Evolutionary conservation across 2,329 filamentous ascomycete genomes (phyloP).

Genomic region (Fusarium domesticum): DNA sequence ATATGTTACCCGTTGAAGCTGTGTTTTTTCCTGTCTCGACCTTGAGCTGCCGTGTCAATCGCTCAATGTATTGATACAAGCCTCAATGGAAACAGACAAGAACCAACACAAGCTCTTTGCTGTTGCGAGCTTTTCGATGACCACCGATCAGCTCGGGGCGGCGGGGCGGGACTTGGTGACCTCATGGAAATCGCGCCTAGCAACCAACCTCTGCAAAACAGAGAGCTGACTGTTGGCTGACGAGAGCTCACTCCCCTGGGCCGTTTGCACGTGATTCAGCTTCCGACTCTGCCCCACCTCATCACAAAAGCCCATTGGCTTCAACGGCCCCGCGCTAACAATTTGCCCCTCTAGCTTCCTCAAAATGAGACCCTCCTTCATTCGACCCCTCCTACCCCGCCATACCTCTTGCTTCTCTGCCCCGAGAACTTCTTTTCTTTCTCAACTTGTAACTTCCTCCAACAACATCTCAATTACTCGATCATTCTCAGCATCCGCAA

Average conservation of each 20-base stretch:
- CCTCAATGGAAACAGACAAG: background rate
- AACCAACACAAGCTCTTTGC: conserved; percentile 8
- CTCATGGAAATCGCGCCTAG: conserved; percentile 21
- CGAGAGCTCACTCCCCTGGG: conserved; percentile 14
- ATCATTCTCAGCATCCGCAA: conserved; percentile 59
- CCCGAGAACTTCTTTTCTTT: conserved; percentile 42
- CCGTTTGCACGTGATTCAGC: conserved; percentile 32
- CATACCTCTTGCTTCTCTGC: conserved; percentile 41
- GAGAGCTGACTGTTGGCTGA: background rate
- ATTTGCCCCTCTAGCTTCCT: conserved; percentile 41
- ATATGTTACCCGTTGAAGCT: conserved; percentile 19
- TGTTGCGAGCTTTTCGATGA: conserved; percentile 14
- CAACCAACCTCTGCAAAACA: conserved; percentile 1
- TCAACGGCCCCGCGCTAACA: conserved; percentile 34
- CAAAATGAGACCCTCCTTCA: conserved; percentile 46
- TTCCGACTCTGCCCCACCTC: conserved; percentile 14
- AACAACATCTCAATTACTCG: conserved; percentile 39
- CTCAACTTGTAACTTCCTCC: conserved; percentile 42
- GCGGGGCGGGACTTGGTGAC: conserved; percentile 25
- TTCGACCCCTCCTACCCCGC: conserved; percentile 48
- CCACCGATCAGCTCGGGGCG: background rate
- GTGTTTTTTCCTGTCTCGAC: conserved; percentile 1
- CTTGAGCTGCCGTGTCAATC: background rate
- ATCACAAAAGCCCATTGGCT: conserved; percentile 27
- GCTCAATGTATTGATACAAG: background rate